phyloP scores from a whole-genome alignment of 257 asterid genomes.

The Solanum paucissectum region DNA sequence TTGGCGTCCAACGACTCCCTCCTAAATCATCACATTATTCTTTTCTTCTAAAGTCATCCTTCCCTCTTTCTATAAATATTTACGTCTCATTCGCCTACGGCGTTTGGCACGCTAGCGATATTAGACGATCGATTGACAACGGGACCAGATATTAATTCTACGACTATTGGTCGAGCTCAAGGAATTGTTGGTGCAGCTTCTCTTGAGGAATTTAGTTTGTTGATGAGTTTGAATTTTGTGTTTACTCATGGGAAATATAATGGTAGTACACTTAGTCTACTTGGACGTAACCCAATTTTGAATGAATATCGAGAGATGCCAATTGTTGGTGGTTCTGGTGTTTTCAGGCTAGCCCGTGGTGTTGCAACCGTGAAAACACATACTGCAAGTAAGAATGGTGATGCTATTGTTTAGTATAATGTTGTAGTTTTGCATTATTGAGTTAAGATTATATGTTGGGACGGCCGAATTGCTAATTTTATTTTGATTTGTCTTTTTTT shows the following conservation, averaged over 20 bases:
- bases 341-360: slow-evolving; percentile 40
- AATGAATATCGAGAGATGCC: slow-evolving; percentile 29
- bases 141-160: slow-evolving; percentile 12
- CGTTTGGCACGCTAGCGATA: slow-evolving; percentile 13
- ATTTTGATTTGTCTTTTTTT: background rate
- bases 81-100: slow-evolving; percentile 10
- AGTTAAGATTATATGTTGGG: background rate
- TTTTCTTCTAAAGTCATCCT: background rate
- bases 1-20: background rate
- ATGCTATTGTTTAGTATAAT: slow-evolving; percentile 23
- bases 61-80: background rate
- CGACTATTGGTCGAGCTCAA: slow-evolving; percentile 38
- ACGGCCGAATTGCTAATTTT: background rate
- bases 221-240: slow-evolving; percentile 23
- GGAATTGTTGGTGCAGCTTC: slow-evolving; percentile 28
- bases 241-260: slow-evolving; percentile 27
- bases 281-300: slow-evolving; percentile 19
- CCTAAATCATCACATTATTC: background rate
- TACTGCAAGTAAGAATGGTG: background rate
- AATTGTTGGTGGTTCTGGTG: slow-evolving; percentile 48
- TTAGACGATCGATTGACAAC: slow-evolving; percentile 23
- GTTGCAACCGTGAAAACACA: slow-evolving; percentile 8
- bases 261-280: slow-evolving; percentile 39
- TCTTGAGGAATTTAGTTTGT: slow-evolving; percentile 4
- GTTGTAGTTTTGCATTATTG: slow-evolving; percentile 13